These are phyloP conservation scores for Ascochyta pisi DNA, from an alignment of 2,329 filamentous ascomycete species.

Conservation along the genomic window DNA sequence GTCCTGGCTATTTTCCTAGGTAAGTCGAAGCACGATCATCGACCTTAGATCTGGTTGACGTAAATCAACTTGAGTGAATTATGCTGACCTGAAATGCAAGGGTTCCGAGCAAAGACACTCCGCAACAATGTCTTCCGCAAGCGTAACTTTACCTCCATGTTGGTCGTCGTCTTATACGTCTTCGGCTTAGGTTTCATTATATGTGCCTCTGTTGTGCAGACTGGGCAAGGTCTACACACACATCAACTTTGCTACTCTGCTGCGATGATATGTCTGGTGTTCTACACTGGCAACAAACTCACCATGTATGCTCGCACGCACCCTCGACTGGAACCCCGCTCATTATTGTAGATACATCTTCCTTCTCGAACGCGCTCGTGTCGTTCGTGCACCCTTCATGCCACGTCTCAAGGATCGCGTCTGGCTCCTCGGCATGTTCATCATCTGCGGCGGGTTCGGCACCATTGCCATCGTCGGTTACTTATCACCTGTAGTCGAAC, in stretches of 20 bases:
- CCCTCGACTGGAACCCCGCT: background rate
- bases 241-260: slow-evolving; percentile 39
- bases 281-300: slow-evolving; percentile 47
- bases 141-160: slow-evolving; percentile 24
- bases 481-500: slow-evolving; percentile 38
- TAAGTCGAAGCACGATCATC: background rate
- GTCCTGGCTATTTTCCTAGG: slow-evolving; percentile 15
- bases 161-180: slow-evolving; percentile 19
- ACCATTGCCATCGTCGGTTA: slow-evolving; percentile 37
- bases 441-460: slow-evolving; percentile 35
- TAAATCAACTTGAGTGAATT: background rate
- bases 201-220: slow-evolving; percentile 33
- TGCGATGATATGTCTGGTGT: slow-evolving; percentile 48
- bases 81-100: slow-evolving; percentile 7
- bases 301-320: slow-evolving; percentile 24
- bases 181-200: slow-evolving; percentile 26
- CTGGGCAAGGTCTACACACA: slow-evolving; percentile 34
- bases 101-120: slow-evolving; percentile 20
- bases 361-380: slow-evolving; percentile 49
- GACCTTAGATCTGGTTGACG: background rate
- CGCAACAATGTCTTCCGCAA: slow-evolving; percentile 21
- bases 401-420: slow-evolving; percentile 39
- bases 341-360: slow-evolving; percentile 42
- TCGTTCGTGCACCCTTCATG: slow-evolving; percentile 39
- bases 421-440: slow-evolving; percentile 40